Conservation (phyloP, 305 asterid genomes). For the Solanum hybrid region DNA sequence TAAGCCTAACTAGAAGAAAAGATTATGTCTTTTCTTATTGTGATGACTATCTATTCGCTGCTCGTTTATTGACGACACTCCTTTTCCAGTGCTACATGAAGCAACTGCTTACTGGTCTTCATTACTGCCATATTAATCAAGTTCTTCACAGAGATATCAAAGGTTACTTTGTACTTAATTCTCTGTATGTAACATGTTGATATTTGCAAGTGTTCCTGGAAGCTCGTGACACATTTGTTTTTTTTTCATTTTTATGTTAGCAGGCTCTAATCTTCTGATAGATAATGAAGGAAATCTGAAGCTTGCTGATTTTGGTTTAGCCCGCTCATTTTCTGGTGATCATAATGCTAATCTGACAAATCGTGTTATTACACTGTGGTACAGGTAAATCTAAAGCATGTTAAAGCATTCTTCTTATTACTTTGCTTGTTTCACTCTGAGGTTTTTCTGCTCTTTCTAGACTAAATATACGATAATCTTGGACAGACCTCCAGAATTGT, state of each 20-base stretch:
- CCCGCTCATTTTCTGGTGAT: slow-evolving; percentile 76
- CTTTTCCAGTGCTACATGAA: slow-evolving; percentile 82
- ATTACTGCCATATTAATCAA: slow-evolving; percentile 86
- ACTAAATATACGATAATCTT: slow-evolving; percentile 2
- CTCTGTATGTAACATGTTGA: neutral
- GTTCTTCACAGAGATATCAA: slow-evolving; percentile 95
- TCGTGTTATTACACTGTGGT: slow-evolving; percentile 93
- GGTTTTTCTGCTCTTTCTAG: slow-evolving; percentile 1
- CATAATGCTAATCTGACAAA: slow-evolving; percentile 80
- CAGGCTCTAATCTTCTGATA: slow-evolving; percentile 94
- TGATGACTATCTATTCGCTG: slow-evolving; percentile 9
- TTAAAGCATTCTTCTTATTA: neutral
- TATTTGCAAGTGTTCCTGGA: neutral
- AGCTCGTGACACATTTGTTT: neutral
- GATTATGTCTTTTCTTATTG: neutral
- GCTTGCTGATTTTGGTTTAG: slow-evolving; percentile 95
- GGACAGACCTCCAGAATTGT: slow-evolving; percentile 88
- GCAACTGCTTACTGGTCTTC: slow-evolving; percentile 93
- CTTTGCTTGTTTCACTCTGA: neutral
- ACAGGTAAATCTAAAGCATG: slow-evolving; percentile 47
- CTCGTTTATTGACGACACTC: slow-evolving; percentile 14
- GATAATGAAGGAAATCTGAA: slow-evolving; percentile 92
- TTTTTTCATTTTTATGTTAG: slow-evolving; percentile 2
- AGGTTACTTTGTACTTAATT: slow-evolving; percentile 36
- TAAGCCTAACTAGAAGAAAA: slow-evolving; percentile 11